A percentile compares a stretch with the other conserved stretches of the same genome.
phyloP scores from a whole-genome alignment of 2,329 filamentous ascomycete genomes.

The Penicillium sp. region DNA sequence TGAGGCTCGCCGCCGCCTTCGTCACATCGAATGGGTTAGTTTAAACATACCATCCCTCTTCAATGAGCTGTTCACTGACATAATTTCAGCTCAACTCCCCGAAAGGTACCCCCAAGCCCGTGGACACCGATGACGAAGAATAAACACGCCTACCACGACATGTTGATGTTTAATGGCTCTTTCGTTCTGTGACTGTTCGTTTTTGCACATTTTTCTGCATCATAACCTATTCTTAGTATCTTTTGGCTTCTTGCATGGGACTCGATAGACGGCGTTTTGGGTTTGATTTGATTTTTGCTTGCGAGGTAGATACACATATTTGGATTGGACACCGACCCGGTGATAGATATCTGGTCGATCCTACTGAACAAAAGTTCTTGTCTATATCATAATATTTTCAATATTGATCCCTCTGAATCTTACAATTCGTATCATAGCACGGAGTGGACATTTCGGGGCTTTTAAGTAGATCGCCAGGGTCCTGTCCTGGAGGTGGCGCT shows the following conservation, averaged over 20 bases:
- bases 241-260: conserved; percentile 30
- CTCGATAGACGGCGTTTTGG: conserved; percentile 36
- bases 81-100: conserved; percentile 78
- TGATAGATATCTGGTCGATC: conserved; percentile 13
- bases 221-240: conserved; percentile 24
- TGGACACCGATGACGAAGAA: conserved; percentile 78
- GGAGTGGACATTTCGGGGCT: not conserved
- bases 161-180: conserved; percentile 31
- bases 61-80: conserved; percentile 14
- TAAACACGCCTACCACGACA: conserved; percentile 29
- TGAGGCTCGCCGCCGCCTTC: conserved; percentile 82
- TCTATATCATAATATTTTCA: conserved; percentile 9
- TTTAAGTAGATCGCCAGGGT: conserved; percentile 2
- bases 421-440: not conserved
- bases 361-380: conserved; percentile 26
- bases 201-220: conserved; percentile 28
- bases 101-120: conserved; percentile 79
- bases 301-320: conserved; percentile 27
- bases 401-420: not conserved
- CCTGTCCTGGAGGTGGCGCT: not conserved
- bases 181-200: conserved; percentile 17
- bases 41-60: conserved; percentile 12
- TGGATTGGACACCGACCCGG: conserved; percentile 8
- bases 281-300: conserved; percentile 15
- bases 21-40: conserved; percentile 71